Base-by-base conservation (phyloP, 345 rosid genomes). In the Lepidium aucheri region DNA sequence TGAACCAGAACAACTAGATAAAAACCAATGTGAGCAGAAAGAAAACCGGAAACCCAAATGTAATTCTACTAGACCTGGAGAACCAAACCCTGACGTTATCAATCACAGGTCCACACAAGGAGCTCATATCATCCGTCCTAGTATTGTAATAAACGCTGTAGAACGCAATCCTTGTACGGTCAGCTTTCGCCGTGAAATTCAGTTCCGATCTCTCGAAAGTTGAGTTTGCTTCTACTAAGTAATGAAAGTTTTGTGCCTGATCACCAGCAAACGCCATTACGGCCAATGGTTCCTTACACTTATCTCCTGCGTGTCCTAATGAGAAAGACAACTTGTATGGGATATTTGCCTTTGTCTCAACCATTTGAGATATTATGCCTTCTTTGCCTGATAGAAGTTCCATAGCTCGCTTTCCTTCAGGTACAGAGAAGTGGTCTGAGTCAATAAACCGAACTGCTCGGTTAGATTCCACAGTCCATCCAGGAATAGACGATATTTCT, bases 241-340 rank as follows among this genome's bases (percentile, higher is more conserved):
- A 92, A 64, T 92, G 96, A 54, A 87, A 67, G 60, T 78, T 84
- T 42, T 82, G 82, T 0, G 95, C 98, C 65, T 92, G 98, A 36
- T 92, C 98, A n/a, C 98, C 98, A 0, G 98, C 97, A 13, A 82
- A 86, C 0, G 91, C 98, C 96, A 87, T 87, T 9, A 92, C 83
- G 0, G 88, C 98, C 10, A 92, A 71, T 1, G 98, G 98, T 32
- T 84, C 78, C 82, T 87, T 92, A 82, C 98, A 92, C 50, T 85
- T 87, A 76, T 92, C 98, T 6, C 76, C 76, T 0, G 95, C 98
- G 0, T 92, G 95, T 16, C 98, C 98, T 44, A 92, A 40, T 2
- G 93, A 68, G 71, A 89, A 92, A 10, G 84, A 76, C 66, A 92
- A 11, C 17, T 44, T 74, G 78, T 92, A 89, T 3, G 74, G 76